These are phyloP conservation scores for Aspergillus hancockii DNA, from an alignment of 495 filamentous ascomycete genomes.

Conservation along the genomic window DNA sequence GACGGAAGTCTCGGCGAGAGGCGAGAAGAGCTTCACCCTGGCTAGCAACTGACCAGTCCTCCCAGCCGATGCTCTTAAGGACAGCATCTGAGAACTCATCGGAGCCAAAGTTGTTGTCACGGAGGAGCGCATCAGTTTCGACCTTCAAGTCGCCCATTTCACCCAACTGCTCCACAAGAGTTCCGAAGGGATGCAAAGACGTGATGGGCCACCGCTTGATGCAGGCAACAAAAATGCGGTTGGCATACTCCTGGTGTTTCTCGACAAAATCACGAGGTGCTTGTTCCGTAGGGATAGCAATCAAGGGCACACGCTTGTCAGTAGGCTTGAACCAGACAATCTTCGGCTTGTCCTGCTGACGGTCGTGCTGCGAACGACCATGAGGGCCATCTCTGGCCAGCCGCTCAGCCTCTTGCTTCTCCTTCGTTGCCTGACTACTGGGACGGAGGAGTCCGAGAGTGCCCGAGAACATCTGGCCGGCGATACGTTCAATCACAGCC, in stretches of 20 bases:
- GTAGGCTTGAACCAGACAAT: slow-evolving; percentile 99
- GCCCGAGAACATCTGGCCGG: slow-evolving; percentile 99
- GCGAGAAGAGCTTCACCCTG: slow-evolving; percentile 77
- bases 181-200: slow-evolving; percentile 97
- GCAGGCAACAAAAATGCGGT: slow-evolving; percentile 96
- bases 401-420: slow-evolving; percentile 98
- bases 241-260: slow-evolving; percentile 95
- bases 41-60: slow-evolving; percentile 83
- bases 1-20: slow-evolving; percentile 85
- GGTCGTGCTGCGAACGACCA: slow-evolving; percentile 75
- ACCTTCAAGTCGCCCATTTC: slow-evolving; percentile 97
- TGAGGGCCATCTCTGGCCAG: slow-evolving; percentile 81
- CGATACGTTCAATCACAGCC: slow-evolving; percentile 93
- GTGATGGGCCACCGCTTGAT: slow-evolving; percentile 99
- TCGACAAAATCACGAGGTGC: slow-evolving; percentile 97
- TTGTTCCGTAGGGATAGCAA: slow-evolving; percentile 97
- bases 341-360: slow-evolving; percentile 95
- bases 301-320: slow-evolving; percentile 96
- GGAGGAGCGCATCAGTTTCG: slow-evolving; percentile 93
- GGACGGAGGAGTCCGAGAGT: slow-evolving; percentile 90
- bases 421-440: slow-evolving; percentile 98
- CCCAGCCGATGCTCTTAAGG: slow-evolving; percentile 84
- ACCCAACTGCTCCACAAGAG: slow-evolving; percentile 93
- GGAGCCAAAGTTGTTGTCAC: slow-evolving; percentile 97
- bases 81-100: slow-evolving; percentile 98